Evolutionary conservation across 805 yeast species (phyloP), one percentile per base, ranked within the genome.

Genomic region (Starmerella vaccinii): DNA sequence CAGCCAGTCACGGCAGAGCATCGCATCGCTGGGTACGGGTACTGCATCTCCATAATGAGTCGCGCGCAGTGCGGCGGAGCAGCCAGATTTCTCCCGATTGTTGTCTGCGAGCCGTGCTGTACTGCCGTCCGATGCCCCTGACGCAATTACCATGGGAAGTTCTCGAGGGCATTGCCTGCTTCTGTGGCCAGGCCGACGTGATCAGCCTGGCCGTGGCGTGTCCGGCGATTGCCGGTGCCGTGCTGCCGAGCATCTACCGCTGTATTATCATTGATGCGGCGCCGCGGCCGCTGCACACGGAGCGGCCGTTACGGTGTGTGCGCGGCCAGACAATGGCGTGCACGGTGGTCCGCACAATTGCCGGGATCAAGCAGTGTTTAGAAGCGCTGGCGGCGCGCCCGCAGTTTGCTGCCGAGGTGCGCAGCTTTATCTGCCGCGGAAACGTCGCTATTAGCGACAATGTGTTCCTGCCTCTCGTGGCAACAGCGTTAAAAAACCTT

Each of bases 181-280:
- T 57, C 26, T 63, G 66, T 42, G 51, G 51, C 5, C 69, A 64
- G 47, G 59, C 66, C 4, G 70, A 67, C 33, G 61, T 64, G 4
- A 61, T 64, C 29, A 61, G 58, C 29, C 58, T 66, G 8, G 58
- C 63, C 13, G 40, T 64, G 21, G 59, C 65, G 1, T 57, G 59
- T 34, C 56, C 57, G n/a, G 39, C 40, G 7, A 40, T 62, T 29
- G 46, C 56, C 24, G 54, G 55, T 8, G 57, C 61, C 7, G 51
- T 63, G 6, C 38, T 59, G 8, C 56, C 59, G 9, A 57, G 62
- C 5, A 52, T 66, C 0, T 66, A 66, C 49, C 60, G 54, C 16
- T 54, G 61, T 40, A 59, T 66, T 10, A 52, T 65, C 9, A 49
- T 66, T 15, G 70, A 66, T 46, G 52, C 64, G 27, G 51, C 61